Evolutionary conservation across 495 filamentous ascomycete species (phyloP), one percentile per base, ranked within the genome.

Genomic region (Hyaloscypha finlandica): DNA sequence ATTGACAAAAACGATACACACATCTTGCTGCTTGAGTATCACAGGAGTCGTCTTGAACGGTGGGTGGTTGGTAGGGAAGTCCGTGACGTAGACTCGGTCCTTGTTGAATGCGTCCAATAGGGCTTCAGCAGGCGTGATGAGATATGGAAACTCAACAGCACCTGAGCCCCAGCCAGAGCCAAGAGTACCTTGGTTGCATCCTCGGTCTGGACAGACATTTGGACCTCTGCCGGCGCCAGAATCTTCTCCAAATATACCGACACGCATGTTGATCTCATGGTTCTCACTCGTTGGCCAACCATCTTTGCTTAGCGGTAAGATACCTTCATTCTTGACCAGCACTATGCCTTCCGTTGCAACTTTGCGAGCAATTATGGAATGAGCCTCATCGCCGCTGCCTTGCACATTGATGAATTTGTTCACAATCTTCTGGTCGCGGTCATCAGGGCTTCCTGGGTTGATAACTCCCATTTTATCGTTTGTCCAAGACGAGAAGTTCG

Each of bases 401-500:
- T 87, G 90, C 0, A 89, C 92, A 69, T 96, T 81, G 52, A 94
- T 75, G 68, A 87, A 96, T 55, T 89, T 78, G 76, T 97, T 97
- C 31, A 96, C 92, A 3, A 88, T 82, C 6, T 85, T 85, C 14
- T 73, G 33, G 16, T 84, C 78, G 63, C 84, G 80, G 32, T 80
- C 72, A 35, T 77, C 80, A 12, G 80, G 74, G 65, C 84, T 94
- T 0, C 90, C 91, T 4, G 84, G 83, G 59, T 91, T 85, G 32
- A 89, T 67, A 12, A 87, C 74, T 32, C 91, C 92, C 61, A 86
- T 81, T 60, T 85, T 76, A 1, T 94, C 87, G 63, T 91, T 76
- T 0, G 91, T 94, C 92, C 92, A 97, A 0, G 90, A 93, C 3
- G 92, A 96, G 77, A 97, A 97, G 76, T 96, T 97, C 12, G 94